phyloP scores from a whole-genome alignment of 805 yeast genomes.

The Metschnikowia shivogae region DNA sequence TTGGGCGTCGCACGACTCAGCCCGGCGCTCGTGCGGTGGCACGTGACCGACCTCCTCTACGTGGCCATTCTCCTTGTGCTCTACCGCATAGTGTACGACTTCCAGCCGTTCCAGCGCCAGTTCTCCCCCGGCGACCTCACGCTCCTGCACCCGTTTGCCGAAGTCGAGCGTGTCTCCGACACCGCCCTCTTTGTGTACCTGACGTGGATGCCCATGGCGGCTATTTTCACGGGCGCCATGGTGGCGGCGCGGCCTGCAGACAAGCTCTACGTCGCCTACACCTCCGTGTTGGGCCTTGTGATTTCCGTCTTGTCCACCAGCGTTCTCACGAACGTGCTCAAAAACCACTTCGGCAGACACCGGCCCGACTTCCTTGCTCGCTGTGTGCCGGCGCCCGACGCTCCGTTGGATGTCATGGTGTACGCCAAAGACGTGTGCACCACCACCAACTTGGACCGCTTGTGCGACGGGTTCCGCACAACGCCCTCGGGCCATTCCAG shows the following conservation, averaged over 20 bases:
- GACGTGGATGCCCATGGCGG: conserved; percentile 45
- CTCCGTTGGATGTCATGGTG: conserved; percentile 53
- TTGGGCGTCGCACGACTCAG: conserved; percentile 12
- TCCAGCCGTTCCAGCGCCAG: conserved; percentile 70
- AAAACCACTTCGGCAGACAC: conserved; percentile 83
- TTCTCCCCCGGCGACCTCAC: conserved; percentile 73
- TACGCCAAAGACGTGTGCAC: conserved; percentile 67
- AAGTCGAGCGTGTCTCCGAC: conserved; percentile 64
- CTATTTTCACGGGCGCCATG: conserved; percentile 34
- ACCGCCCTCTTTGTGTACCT: conserved; percentile 51
- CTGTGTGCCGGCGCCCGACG: conserved; percentile 62
- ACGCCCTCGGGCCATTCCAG: conserved; percentile 83
- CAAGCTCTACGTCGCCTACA: conserved; percentile 55
- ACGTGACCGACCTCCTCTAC: conserved; percentile 18
- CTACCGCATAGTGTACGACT: conserved; percentile 20
- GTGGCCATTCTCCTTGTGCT: conserved; percentile 21
- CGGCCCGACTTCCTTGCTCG: conserved; percentile 91
- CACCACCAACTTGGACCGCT: conserved; percentile 35
- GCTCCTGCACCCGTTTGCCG: conserved; percentile 77
- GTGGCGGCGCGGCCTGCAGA: conserved; percentile 48
- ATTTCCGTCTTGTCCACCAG: conserved; percentile 58
- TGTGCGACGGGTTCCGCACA: conserved; percentile 73
- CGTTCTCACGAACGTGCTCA: conserved; percentile 66
- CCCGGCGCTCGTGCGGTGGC: conserved; percentile 14
- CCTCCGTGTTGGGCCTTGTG: conserved; percentile 63